These are phyloP conservation scores for Isabelozyma rhagii DNA, from an alignment of 805 yeast species.

Conservation along the genomic window DNA sequence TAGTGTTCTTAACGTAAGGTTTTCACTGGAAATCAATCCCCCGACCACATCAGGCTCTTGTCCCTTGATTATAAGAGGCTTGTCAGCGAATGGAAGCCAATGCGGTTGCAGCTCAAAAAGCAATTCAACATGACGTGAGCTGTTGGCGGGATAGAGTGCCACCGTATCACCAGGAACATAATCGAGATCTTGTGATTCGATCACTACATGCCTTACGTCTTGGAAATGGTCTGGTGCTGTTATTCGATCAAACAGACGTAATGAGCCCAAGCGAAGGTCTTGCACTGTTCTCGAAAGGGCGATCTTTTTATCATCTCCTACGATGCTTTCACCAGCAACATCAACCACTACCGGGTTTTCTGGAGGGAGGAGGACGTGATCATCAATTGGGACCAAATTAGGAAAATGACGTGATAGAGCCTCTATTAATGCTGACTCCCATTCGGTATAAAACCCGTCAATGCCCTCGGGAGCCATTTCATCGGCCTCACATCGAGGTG, in stretches of 20 bases:
- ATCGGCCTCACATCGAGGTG: conserved; percentile 83
- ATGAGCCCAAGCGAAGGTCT: conserved; percentile 33
- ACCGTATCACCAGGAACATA: conserved; percentile 81
- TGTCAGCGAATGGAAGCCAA: conserved; percentile 74
- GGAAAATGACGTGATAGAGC: conserved; percentile 21
- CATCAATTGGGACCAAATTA: conserved; percentile 16
- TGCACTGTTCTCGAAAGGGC: neutral
- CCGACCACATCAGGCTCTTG: conserved; percentile 46
- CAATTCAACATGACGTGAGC: conserved; percentile 56
- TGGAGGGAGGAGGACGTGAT: conserved; percentile 23
- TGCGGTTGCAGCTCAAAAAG: conserved; percentile 62
- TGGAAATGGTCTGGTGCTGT: conserved; percentile 80
- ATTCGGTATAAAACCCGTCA: conserved; percentile 74
- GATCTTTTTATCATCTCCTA: neutral
- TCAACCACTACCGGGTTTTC: conserved; percentile 15
- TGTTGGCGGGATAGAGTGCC: conserved; percentile 73
- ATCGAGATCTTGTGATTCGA: conserved; percentile 32
- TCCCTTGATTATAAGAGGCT: conserved; percentile 40
- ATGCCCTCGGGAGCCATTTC: conserved; percentile 77
- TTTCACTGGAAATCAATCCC: conserved; percentile 48
- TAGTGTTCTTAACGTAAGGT: conserved; percentile 66
- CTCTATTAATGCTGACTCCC: conserved; percentile 53
- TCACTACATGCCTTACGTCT: conserved; percentile 69
- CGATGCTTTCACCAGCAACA: conserved; percentile 1
- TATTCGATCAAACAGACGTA: conserved; percentile 54